A percentile compares a stretch with the other conserved stretches of the same genome.
phyloP scores from a whole-genome alignment of 352 stramenopile species.

The Elongisporangium anandrum region DNA sequence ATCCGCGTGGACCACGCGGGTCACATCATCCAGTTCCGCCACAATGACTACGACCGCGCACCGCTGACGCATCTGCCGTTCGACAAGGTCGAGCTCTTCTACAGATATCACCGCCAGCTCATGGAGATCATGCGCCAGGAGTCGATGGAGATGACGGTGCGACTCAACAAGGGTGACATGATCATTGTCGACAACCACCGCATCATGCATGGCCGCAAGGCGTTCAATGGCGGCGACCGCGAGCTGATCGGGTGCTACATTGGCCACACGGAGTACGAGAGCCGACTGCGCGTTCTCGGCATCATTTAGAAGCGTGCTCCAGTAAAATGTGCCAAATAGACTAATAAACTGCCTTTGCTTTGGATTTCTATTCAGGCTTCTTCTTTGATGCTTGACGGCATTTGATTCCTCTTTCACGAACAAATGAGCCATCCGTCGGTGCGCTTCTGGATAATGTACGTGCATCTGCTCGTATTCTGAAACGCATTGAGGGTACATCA shows the following conservation, averaged over 20 bases:
- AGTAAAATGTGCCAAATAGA: neutral
- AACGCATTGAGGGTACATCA: too few relatives aligned
- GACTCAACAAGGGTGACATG: conserved; percentile 79
- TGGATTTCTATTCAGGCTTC: too few relatives aligned
- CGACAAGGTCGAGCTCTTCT: conserved; percentile 68
- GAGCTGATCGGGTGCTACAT: conserved; percentile 89
- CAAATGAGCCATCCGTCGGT: too few relatives aligned
- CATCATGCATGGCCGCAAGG: conserved; percentile 78
- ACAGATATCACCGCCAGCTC: conserved; percentile 66
- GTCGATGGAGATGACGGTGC: conserved; percentile 53
- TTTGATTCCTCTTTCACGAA: too few relatives aligned
- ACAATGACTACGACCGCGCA: conserved; percentile 87
- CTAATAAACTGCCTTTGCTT: neutral
- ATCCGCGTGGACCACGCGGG: conserved; percentile 67
- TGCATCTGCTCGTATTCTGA: too few relatives aligned
- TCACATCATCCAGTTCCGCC: conserved; percentile 80
- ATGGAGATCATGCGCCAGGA: conserved; percentile 58
- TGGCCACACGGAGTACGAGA: conserved; percentile 81
- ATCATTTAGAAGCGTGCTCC: conserved; percentile 75
- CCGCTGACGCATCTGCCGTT: conserved; percentile 76
- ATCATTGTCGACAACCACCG: conserved; percentile 87
- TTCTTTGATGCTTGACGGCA: too few relatives aligned
- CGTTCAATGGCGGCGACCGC: conserved; percentile 71
- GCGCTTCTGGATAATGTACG: too few relatives aligned
- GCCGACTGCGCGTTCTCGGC: conserved; percentile 68